Base-by-base conservation (phyloP, 495 filamentous ascomycete species). In the Sporormia fimetaria region DNA sequence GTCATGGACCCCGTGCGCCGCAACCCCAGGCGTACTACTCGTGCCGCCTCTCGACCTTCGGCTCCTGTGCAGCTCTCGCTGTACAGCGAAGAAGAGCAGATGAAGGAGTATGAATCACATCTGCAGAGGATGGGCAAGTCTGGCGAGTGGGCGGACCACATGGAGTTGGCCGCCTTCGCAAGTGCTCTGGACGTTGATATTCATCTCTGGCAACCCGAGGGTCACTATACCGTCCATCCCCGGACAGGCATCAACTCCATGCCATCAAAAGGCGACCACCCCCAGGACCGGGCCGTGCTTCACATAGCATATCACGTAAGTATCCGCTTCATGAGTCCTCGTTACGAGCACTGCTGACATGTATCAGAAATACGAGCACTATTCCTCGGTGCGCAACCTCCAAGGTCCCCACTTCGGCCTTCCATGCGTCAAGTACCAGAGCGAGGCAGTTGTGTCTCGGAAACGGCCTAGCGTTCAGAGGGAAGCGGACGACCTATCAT, bases 221-320 rank as follows among this genome's bases (percentile, higher is more conserved):
- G 65, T 20, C 63, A 70, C 38, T 70, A 69, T 14, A 50, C 57
- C 11, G 55, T 62, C 4, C 39, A 39, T 6, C 46, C 46, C 3
- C 42, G 26, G 8, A 37, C 21, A 12, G 37, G 27, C 15, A 14
- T 25, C 12, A 30, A 28, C 15, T 20, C 1, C 31, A 28, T 4
- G 23, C 22, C 37, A 12, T 40, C 26, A 11, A 40, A 29, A 6
- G 28, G 10, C 38, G 46, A 34, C n/a, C 33, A 42, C 8, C 41
- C 37, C 16, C 46, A 49, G n/a, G 27, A 36, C 26, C 59, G 55
- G 71, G 20, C 71, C 1, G 23, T 33, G 1, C 26, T 47, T 16
- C 34, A 83, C 55, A 76, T 87, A 61, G 80, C 80, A 10, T 80
- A 81, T 54, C 80, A 84, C 56, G 77, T 81, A 69, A 65, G 75